Conservation (phyloP, 208 protist genomes). For the Sergeia podlipaevii region DNA sequence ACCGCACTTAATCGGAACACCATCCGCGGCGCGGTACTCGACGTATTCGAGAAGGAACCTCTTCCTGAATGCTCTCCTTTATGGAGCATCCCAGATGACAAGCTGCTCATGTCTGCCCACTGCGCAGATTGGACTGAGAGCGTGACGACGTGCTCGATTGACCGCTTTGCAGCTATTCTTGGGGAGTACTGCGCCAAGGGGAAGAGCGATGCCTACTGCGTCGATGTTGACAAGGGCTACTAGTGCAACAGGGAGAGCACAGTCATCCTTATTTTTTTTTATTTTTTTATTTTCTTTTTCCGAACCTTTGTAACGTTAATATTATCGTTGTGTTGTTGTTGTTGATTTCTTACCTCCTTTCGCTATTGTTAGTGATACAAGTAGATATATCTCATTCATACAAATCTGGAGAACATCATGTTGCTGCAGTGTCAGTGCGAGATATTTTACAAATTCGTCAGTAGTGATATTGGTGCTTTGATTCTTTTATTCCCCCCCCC, state of each 20-base stretch:
- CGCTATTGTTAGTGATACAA: too few species aligned
- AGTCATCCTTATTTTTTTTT: constrained; percentile 8
- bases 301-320: not conserved
- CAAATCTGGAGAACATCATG: too few species aligned
- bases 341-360: not conserved
- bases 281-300: constrained; percentile 11
- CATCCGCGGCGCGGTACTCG: constrained; percentile 73
- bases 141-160: constrained; percentile 10
- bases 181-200: constrained; percentile 5
- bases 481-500: too few species aligned
- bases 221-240: constrained; percentile 29
- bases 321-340: constrained; percentile 5
- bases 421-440: too few species aligned
- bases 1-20: constrained; percentile 46
- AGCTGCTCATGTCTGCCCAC: constrained; percentile 63
- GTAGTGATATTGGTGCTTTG: too few species aligned
- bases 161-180: constrained; percentile 28
- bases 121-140: constrained; percentile 48
- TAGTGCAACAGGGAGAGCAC: constrained; percentile 1
- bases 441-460: too few species aligned
- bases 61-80: constrained; percentile 54
- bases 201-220: constrained; percentile 22
- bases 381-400: too few species aligned
- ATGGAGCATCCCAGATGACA: constrained; percentile 61
- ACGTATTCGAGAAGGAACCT: constrained; percentile 82